phyloP scores from a whole-genome alignment of 2,329 filamentous ascomycete genomes.

The Cryphonectria carpinicola region DNA sequence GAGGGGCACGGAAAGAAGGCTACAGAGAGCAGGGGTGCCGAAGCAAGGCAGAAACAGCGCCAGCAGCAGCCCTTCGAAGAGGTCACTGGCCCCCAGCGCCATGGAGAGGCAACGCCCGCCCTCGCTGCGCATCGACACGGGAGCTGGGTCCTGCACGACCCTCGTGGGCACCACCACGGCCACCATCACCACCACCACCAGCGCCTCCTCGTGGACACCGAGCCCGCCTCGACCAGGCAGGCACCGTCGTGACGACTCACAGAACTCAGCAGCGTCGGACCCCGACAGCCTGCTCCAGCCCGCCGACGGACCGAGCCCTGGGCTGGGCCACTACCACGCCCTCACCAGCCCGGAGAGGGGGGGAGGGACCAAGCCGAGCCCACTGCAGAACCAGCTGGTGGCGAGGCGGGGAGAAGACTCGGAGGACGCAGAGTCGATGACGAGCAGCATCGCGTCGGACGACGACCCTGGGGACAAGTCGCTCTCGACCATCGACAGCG shows the following conservation, averaged over 20 bases:
- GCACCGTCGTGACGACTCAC: constrained; percentile 39
- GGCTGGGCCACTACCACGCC: constrained; percentile 39
- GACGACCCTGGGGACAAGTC: constrained; percentile 33
- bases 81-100: constrained; percentile 19
- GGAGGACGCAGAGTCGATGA: constrained; percentile 36
- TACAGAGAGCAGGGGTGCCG: constrained; percentile 39
- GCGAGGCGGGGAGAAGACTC: constrained; percentile 16
- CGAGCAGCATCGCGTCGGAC: constrained; percentile 52
- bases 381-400: constrained; percentile 14
- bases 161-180: constrained; percentile 14
- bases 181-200: not conserved
- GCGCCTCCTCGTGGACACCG: constrained; percentile 32
- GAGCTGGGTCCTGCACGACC: constrained; percentile 15
- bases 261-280: constrained; percentile 41
- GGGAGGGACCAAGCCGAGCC: constrained; percentile 27
- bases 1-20: constrained; percentile 55
- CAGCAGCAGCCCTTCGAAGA: constrained; percentile 2
- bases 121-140: constrained; percentile 13
- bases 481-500: constrained; percentile 61
- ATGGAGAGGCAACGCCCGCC: constrained; percentile 36
- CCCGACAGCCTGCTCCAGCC: constrained; percentile 48
- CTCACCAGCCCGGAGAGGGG: constrained; percentile 49
- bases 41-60: constrained; percentile 13
- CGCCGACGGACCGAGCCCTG: constrained; percentile 40
- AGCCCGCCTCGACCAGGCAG: constrained; percentile 36